Percentiles rank a stretch among this genome's conserved stretches.
Conservation (phyloP, 2,329 filamentous ascomycete genomes). For the Orbilia oligospora region DNA sequence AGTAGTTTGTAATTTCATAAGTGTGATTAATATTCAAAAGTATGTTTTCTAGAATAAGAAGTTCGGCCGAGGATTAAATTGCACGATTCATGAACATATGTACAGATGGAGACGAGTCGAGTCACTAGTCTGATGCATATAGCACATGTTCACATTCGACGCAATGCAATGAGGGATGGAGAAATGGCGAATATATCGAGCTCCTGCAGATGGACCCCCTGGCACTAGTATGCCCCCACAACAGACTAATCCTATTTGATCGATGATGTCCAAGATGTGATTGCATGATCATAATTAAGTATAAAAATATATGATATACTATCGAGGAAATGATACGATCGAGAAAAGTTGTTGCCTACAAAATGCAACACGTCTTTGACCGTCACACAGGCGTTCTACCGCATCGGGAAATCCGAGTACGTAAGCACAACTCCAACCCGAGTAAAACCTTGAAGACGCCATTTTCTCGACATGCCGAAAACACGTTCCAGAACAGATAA, state of each 20-base stretch:
- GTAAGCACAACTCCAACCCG: conserved; percentile 16
- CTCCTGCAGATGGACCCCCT: conserved; percentile 12
- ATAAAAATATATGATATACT: no score
- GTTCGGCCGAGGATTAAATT: neutral
- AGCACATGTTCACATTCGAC: neutral
- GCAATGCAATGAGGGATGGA: neutral
- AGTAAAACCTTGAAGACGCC: conserved; percentile 10
- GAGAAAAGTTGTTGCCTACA: conserved; percentile 12
- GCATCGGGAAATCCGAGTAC: conserved; percentile 22
- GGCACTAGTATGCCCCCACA: neutral
- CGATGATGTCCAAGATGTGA: neutral
- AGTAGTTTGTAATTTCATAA: neutral
- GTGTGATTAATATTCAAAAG: neutral
- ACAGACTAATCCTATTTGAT: conserved; percentile 10
- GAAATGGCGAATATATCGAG: conserved; percentile 21
- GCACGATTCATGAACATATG: neutral
- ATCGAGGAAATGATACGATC: neutral
- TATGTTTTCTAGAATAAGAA: neutral
- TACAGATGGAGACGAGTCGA: neutral
- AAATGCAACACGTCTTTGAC: conserved; percentile 13
- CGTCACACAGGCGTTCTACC: conserved; percentile 22
- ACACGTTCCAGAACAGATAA: conserved; percentile 14
- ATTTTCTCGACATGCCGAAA: conserved; percentile 23
- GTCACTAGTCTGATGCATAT: neutral
- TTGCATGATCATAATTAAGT: neutral